Evolutionary conservation across 139 green algal genomes (phyloP).

Genomic region (Tetraselmis striata): DNA sequence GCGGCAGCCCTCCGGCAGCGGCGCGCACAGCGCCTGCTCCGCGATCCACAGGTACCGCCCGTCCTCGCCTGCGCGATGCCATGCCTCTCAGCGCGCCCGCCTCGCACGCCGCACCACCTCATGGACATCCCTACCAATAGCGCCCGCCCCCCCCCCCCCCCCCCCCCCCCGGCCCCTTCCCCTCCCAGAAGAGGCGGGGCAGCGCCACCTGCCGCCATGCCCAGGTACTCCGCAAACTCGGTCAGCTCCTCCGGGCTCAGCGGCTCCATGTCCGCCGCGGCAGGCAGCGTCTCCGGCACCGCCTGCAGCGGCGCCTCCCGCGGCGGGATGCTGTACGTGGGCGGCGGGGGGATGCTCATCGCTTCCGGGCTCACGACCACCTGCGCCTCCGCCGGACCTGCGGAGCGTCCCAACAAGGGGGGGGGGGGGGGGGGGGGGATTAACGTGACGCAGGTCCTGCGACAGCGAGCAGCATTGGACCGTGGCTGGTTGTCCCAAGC

Average conservation of each 20-base stretch:
- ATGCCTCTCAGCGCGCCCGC: too few relatives aligned
- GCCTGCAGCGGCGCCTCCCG: neutral
- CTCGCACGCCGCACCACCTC: too few relatives aligned
- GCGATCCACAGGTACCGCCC: conserved; percentile 6
- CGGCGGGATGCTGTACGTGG: neutral
- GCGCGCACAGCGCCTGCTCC: conserved; percentile 7
- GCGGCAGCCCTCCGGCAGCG: conserved; percentile 1
- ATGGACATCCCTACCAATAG: too few relatives aligned
- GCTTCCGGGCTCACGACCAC: neutral
- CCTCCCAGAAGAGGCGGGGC: too few relatives aligned
- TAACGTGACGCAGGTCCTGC: too few relatives aligned
- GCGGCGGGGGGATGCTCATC: neutral
- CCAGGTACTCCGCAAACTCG: conserved; percentile 11
- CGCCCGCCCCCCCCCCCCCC: too few relatives aligned
- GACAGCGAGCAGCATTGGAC: too few relatives aligned
- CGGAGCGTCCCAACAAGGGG: too few relatives aligned
- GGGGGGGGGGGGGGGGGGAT: too few relatives aligned
- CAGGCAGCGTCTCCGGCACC: neutral
- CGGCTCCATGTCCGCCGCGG: neutral
- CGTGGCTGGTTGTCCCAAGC: too few relatives aligned
- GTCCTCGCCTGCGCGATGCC: conserved; percentile 2
- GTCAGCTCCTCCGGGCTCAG: neutral
- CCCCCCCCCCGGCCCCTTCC: too few relatives aligned
- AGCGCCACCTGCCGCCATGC: neutral
- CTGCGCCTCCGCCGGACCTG: neutral